A percentile compares a stretch with the other conserved stretches of the same genome.
These are phyloP conservation scores for Emmonsiellopsis sp. DNA, from an alignment of 2,329 filamentous ascomycete species.

Conservation along the genomic window DNA sequence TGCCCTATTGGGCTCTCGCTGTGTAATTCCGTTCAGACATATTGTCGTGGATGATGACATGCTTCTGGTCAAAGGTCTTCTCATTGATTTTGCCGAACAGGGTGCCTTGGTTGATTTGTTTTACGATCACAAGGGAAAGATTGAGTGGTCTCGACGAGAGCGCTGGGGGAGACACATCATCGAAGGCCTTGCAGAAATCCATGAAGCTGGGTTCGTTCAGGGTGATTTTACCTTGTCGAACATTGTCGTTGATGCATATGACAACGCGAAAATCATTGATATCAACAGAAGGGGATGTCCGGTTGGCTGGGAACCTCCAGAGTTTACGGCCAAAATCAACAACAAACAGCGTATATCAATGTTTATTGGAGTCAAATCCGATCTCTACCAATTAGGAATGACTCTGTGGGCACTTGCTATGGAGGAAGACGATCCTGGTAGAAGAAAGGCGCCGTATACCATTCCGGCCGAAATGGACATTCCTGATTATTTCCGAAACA, in stretches of 20 bases:
- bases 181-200: conserved; percentile 78
- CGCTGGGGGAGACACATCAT: conserved; percentile 90
- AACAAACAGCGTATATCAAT: conserved; percentile 86
- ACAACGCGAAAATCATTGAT: conserved; percentile 93
- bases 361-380: conserved; percentile 97
- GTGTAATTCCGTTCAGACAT: conserved; percentile 79
- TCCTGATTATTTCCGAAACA: conserved; percentile 67
- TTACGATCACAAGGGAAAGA: conserved; percentile 60
- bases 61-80: conserved; percentile 69
- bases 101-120: conserved; percentile 86
- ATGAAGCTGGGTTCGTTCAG: conserved; percentile 93
- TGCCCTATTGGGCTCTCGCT: conserved; percentile 58
- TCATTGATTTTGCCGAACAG: conserved; percentile 79
- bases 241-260: conserved; percentile 77
- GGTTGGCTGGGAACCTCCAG: conserved; percentile 93
- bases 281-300: conserved; percentile 97
- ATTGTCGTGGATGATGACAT: conserved; percentile 73
- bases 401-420: conserved; percentile 86
- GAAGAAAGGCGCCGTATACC: conserved; percentile 58
- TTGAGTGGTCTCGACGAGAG: conserved; percentile 64
- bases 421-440: conserved; percentile 82
- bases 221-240: conserved; percentile 97
- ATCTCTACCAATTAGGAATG: conserved; percentile 94
- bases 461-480: conserved; percentile 47
- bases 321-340: conserved; percentile 75